Evolutionary conservation across 768 basidiomycete species (phyloP).

Genomic region (Leccinellum rugosiceps): DNA sequence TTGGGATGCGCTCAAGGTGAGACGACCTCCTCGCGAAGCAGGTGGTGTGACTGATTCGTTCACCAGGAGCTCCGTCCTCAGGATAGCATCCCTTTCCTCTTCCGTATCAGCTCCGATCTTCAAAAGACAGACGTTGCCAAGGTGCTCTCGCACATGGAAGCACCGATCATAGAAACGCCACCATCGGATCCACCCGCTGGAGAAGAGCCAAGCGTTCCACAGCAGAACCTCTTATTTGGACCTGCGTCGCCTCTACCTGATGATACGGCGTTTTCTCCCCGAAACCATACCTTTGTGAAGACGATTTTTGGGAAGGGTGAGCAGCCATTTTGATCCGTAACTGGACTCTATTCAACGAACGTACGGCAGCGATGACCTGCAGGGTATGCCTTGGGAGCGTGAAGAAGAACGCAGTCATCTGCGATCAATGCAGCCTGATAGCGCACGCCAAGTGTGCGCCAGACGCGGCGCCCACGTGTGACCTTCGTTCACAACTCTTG

Average conservation of each 20-base stretch:
- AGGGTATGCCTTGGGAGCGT: conserved; percentile 76
- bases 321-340: conserved; percentile 29
- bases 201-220: conserved; percentile 38
- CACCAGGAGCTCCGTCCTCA: conserved; percentile 78
- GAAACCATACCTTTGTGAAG: conserved; percentile 84
- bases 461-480: conserved; percentile 77
- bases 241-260: conserved; percentile 28
- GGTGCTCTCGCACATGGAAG: conserved; percentile 43
- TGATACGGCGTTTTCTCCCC: conserved; percentile 49
- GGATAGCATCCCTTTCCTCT: conserved; percentile 93
- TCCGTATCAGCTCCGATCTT: conserved; percentile 84
- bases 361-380: conserved; percentile 71
- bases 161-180: conserved; percentile 32
- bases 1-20: conserved; percentile 76
- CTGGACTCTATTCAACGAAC: conserved; percentile 6
- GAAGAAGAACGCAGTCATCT: conserved; percentile 85
- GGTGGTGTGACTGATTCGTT: not conserved
- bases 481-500: conserved; percentile 77
- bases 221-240: conserved; percentile 38
- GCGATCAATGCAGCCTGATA: conserved; percentile 86
- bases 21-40: conserved; percentile 7
- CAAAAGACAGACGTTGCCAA: conserved; percentile 67
- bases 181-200: conserved; percentile 44
- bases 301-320: conserved; percentile 90
- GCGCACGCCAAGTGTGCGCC: conserved; percentile 74